phyloP scores from a whole-genome alignment of 441 rosid species.

The Manihot esculenta region DNA sequence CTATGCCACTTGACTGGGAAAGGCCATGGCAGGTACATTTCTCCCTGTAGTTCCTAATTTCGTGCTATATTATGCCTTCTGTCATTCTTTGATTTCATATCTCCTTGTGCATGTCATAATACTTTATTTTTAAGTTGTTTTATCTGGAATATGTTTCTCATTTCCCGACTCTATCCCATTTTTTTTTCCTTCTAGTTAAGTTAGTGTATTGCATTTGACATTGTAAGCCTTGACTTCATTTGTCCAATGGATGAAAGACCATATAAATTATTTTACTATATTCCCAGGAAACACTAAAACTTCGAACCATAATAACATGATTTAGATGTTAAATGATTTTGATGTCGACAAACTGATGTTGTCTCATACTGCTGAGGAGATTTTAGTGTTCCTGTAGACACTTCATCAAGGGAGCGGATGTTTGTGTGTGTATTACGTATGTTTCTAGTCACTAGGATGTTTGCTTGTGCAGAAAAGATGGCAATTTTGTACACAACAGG shows the following conservation, averaged over 20 bases:
- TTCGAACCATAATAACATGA: neutral
- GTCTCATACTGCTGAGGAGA: neutral
- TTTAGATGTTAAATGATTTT: neutral
- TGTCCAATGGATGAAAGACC: neutral
- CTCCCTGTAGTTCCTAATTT: neutral
- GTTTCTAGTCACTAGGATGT: neutral
- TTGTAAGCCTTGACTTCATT: neutral
- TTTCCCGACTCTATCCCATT: neutral
- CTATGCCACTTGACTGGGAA: constrained; percentile 99
- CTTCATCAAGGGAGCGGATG: neutral
- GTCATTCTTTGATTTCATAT: neutral
- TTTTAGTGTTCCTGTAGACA: neutral
- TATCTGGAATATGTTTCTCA: neutral
- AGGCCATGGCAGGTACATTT: constrained; percentile 82
- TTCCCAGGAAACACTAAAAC: neutral
- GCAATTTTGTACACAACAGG: too few relatives aligned
- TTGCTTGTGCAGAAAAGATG: neutral
- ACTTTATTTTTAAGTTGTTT: neutral
- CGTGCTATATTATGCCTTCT: neutral
- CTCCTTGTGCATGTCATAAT: neutral
- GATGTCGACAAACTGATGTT: neutral
- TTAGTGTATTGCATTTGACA: neutral
- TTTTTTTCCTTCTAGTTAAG: neutral
- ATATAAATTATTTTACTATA: neutral
- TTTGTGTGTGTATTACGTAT: neutral